phyloP scores from a whole-genome alignment of 2,329 filamentous ascomycete genomes.

The Fusarium mundagurra region DNA sequence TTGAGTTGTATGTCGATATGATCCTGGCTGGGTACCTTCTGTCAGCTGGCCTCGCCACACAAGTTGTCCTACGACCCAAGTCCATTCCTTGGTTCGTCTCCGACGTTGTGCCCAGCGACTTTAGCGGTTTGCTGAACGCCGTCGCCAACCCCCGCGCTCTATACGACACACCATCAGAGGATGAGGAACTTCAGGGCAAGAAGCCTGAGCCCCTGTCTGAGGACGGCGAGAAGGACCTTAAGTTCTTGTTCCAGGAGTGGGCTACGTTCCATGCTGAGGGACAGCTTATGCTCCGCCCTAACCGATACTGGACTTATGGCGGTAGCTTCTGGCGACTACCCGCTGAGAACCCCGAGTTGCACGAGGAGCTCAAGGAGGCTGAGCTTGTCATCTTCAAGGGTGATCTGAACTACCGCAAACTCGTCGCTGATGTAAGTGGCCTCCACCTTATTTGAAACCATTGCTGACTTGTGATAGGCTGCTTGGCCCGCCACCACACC shows the following conservation, averaged over 20 bases:
- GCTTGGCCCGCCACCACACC: slow-evolving; percentile 87
- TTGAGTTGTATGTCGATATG: slow-evolving; percentile 95
- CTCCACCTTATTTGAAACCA: background rate
- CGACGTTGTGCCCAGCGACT: slow-evolving; percentile 89
- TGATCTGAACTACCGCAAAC: slow-evolving; percentile 94
- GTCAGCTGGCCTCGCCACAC: slow-evolving; percentile 83
- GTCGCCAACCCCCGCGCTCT: slow-evolving; percentile 82
- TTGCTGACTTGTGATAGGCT: slow-evolving; percentile 43
- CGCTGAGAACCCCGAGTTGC: slow-evolving; percentile 70
- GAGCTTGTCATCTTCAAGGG: slow-evolving; percentile 97
- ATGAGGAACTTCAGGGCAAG: slow-evolving; percentile 66
- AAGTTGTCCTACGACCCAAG: slow-evolving; percentile 90
- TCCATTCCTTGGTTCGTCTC: slow-evolving; percentile 98
- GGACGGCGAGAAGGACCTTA: slow-evolving; percentile 72
- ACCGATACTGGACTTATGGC: slow-evolving; percentile 89
- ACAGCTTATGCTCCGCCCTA: slow-evolving; percentile 82
- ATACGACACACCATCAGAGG: slow-evolving; percentile 79
- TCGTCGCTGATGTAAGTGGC: slow-evolving; percentile 81
- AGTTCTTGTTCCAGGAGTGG: slow-evolving; percentile 86
- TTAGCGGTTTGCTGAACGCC: slow-evolving; percentile 80
- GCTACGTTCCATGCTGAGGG: slow-evolving; percentile 82
- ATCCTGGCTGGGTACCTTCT: slow-evolving; percentile 91
- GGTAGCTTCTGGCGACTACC: slow-evolving; percentile 93
- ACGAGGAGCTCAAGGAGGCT: slow-evolving; percentile 80
- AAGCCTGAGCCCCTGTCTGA: slow-evolving; percentile 71